A percentile compares a stretch with the other conserved stretches of the same genome.
Evolutionary conservation across 257 asterid species (phyloP).

Genomic region (Solanum gracilifrons): DNA sequence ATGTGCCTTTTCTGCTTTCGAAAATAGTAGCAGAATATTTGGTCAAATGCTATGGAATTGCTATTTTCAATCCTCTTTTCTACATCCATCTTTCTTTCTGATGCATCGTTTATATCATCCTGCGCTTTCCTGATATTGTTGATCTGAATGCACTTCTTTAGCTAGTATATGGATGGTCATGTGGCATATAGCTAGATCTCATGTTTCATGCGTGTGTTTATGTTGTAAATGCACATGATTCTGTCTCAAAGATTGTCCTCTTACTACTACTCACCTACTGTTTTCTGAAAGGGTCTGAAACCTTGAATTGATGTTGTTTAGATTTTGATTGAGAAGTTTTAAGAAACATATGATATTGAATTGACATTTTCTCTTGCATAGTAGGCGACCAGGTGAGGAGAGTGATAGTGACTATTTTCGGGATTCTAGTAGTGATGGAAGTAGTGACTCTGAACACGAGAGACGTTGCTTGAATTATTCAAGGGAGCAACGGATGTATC

Average conservation of each 20-base stretch:
- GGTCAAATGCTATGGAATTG: neutral
- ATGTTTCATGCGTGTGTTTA: neutral
- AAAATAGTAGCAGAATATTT: neutral
- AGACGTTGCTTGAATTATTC: conserved; percentile 34
- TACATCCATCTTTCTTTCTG: neutral
- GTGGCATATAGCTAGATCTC: neutral
- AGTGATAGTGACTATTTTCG: conserved; percentile 69
- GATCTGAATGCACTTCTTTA: neutral
- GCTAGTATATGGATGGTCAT: neutral
- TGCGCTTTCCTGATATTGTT: neutral
- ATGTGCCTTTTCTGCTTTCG: neutral
- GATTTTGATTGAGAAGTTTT: neutral
- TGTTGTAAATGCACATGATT: neutral
- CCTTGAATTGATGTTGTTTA: neutral
- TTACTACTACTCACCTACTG: neutral
- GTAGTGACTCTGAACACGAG: conserved; percentile 85
- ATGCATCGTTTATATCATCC: neutral
- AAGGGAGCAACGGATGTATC: conserved; percentile 23
- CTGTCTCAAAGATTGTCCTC: neutral
- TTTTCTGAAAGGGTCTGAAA: neutral
- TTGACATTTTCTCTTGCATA: conserved; percentile 1
- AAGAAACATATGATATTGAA: neutral
- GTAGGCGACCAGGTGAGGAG: conserved; percentile 75
- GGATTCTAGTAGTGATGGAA: conserved; percentile 88
- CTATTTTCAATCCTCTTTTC: neutral